Evolutionary conservation across 345 rosid species (phyloP), one percentile per base, ranked within the genome.

Genomic region (Camelina laxa): DNA sequence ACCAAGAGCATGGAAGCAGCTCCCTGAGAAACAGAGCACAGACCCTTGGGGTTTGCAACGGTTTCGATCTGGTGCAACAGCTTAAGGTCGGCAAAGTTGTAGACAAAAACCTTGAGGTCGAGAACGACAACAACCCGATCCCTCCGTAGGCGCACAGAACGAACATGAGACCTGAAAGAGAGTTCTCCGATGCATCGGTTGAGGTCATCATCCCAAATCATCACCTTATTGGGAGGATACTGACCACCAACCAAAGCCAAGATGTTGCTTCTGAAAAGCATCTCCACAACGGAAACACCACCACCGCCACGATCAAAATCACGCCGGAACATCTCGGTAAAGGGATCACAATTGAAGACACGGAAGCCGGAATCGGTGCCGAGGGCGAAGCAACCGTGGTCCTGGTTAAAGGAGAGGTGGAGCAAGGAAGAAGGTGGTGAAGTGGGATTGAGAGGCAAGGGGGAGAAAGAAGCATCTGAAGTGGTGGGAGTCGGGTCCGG

Each of bases 191-290:
- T 86, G 74, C 93, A 91, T 7, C 92, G 84, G 45, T 89, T 82
- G 69, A 84, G 93, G 51, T 91, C 91, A 58, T 93, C 97, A 56
- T 93, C 98, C 98, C 98, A 93, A 54, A 93, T 86, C 92, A 93
- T 88, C 48, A 88, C 93, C 81, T 88, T 93, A 19, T 80, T 89
- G 0, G 85, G 91, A 9, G 96, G 85, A 57, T 86, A 93, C 56
- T 86, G 87, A 11, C 96, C 96, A 15, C 96, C 98, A 4, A 91
- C 93, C 2, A 94, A 82, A 3, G 98, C 96, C 9, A 94, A 72
- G 47, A 94, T 88, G 62, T 90, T 90, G 75, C 91, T 91, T 42
- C 96, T 84, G 70, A 89, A 93, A 22, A 89, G 89, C 98, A 93
- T 93, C 77, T 88, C 93, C 6, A 88, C 90, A 5, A 84, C 86